Evolutionary conservation across 352 stramenopile species (phyloP).

Genomic region (Phytopythium ostracodes): DNA sequence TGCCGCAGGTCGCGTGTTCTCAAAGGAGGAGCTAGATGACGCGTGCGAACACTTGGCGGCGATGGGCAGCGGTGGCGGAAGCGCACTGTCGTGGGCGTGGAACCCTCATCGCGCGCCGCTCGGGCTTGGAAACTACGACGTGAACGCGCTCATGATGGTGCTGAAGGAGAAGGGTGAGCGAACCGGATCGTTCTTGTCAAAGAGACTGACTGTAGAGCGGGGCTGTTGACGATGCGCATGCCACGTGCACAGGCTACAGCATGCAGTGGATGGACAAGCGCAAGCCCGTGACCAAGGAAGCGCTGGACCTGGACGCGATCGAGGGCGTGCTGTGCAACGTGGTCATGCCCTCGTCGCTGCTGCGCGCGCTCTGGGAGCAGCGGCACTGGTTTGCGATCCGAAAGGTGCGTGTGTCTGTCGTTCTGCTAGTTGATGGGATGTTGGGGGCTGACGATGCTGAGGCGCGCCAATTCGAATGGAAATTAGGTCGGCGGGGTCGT

Average conservation of each 20-base stretch:
- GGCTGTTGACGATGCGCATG: too few species aligned
- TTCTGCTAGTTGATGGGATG: background rate
- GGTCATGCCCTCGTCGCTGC: conserved; percentile 31
- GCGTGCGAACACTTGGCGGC: conserved; percentile 35
- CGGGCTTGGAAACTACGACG: conserved; percentile 75
- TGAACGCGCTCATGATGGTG: conserved; percentile 67
- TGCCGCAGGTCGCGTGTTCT: conserved; percentile 38
- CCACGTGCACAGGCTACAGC: conserved; percentile 30
- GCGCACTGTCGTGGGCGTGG: conserved; percentile 32
- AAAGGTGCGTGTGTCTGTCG: conserved; percentile 20
- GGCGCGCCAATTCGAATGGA: background rate
- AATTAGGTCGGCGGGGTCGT: conserved; percentile 46
- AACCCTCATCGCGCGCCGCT: conserved; percentile 64
- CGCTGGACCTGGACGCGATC: conserved; percentile 38
- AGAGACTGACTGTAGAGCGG: too few species aligned
- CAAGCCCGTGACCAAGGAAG: conserved; percentile 27
- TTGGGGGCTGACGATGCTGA: background rate
- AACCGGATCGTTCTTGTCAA: too few species aligned
- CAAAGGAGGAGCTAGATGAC: conserved; percentile 40
- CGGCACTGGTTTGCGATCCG: conserved; percentile 81
- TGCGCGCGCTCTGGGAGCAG: conserved; percentile 51
- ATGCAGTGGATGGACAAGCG: conserved; percentile 76
- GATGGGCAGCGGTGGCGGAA: conserved; percentile 9
- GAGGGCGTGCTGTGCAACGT: conserved; percentile 73
- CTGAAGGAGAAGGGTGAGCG: conserved; percentile 52